Base-by-base conservation (phyloP, 78 protist species). In the Polysphondylium violaceum region DNA sequence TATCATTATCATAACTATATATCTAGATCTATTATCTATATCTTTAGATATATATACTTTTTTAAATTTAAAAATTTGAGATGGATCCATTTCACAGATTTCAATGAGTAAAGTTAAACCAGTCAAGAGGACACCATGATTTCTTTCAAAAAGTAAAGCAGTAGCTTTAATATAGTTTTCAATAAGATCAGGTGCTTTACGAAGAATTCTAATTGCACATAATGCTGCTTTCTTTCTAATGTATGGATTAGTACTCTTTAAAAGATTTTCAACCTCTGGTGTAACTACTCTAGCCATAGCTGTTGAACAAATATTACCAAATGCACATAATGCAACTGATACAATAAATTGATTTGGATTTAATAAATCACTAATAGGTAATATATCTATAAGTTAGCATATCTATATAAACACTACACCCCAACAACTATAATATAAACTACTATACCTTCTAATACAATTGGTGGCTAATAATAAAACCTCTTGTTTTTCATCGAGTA, bases 241-340 rank as follows among this genome's bases (percentile, higher is more conserved):
- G 94, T 95, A 95, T 27, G 99, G 87, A 51, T 96, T 98, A 2
- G 96, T 43, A 88, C 63, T 27, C 14, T 43, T 68, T 27, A 98
- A 33, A 17, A 98, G 77, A 92, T 94, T 91, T 60, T 96, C 99
- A 0, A 99, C 98, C 63, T 98, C 99, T 33, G 86, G 44, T 31
- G 97, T 76, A 41, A 97, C 78, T 44, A 97, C 99, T 35, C 99
- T 95, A 59, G 98, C 96, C 92, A 99, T 99, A 19, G 98, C 99
- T 1, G 86, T 47, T 27, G 98, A 95, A 25, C 98, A 79, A 40
- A 99, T 96, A 95, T 97, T 96, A 43, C 98, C 99, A 41, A 98
- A 64, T 38, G 99, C 89, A 55, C 95, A 76, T 56, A 97, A 68
- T 6, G 99, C 97, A n/a, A 98, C 87, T 14, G 98, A 98, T 21